A percentile compares a stretch with the other conserved stretches of the same genome.
These are phyloP conservation scores for Lasiosphaeria miniovina DNA, from an alignment of 495 filamentous ascomycete species.

Conservation along the genomic window DNA sequence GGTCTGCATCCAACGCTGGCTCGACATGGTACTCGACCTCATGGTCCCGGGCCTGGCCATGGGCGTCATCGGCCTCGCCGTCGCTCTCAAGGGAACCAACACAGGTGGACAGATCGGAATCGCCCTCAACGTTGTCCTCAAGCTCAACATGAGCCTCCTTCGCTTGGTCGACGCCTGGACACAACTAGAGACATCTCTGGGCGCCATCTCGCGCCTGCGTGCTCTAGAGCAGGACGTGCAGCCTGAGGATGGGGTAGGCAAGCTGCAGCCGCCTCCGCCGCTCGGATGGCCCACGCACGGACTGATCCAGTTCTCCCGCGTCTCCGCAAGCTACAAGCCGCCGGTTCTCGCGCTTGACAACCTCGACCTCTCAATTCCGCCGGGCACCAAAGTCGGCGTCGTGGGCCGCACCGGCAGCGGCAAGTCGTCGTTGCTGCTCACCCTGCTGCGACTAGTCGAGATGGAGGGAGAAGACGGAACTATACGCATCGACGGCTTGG, in stretches of 20 bases:
- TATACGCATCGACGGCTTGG: conserved; percentile 16
- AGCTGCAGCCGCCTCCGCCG: conserved; percentile 4
- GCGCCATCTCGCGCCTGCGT: conserved; percentile 42
- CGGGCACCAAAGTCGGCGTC: conserved; percentile 9
- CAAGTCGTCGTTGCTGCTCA: conserved; percentile 84
- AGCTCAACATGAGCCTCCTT: conserved; percentile 5
- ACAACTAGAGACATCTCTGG: conserved; percentile 45
- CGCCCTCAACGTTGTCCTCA: conserved; percentile 35
- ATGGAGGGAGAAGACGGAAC: conserved; percentile 55
- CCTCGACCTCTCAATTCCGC: conserved; percentile 18
- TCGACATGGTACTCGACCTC: conserved; percentile 44
- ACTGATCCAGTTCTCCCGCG: conserved; percentile 2
- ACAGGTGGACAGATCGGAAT: conserved; percentile 51
- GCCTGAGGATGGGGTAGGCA: conserved; percentile 28
- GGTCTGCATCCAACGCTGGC: conserved; percentile 46
- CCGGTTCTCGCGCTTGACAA: conserved; percentile 21
- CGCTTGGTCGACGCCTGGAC: conserved; percentile 34
- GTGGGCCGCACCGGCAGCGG: conserved; percentile 43
- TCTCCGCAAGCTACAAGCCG: conserved; percentile 19
- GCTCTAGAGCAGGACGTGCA: conserved; percentile 26
- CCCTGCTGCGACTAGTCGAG: conserved; percentile 89
- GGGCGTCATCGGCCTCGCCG: conserved; percentile 40
- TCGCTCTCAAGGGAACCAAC: conserved; percentile 40
- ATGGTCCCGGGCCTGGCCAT: conserved; percentile 39
- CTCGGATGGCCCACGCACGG: conserved; percentile 8